A percentile compares a stretch with the other conserved stretches of the same genome.
Conservation (phyloP, 345 rosid genomes). For the Anacardium occidentale region DNA sequence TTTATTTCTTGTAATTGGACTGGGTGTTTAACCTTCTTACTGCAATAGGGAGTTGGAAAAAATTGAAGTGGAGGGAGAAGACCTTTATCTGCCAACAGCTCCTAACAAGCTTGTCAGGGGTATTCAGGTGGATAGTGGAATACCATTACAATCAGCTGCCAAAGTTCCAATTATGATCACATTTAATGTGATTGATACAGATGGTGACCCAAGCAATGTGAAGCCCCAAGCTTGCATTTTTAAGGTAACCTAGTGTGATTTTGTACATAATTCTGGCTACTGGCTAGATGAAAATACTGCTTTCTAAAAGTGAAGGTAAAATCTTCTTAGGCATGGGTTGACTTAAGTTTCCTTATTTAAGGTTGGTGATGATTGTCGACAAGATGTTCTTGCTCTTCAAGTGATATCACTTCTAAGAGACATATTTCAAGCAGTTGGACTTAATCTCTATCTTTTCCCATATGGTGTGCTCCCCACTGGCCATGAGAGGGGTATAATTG, state of each 20-base stretch:
- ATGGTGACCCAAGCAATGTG: slow-evolving; percentile 57
- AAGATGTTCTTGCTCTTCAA: slow-evolving; percentile 99
- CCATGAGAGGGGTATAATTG: slow-evolving; percentile 90
- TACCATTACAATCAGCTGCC: slow-evolving; percentile 97
- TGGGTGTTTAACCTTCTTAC: slow-evolving; percentile 20
- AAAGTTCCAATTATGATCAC: slow-evolving; percentile 97
- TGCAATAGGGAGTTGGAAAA: slow-evolving; percentile 81
- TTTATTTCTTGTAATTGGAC: slow-evolving; percentile 17
- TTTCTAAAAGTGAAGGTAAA: background rate
- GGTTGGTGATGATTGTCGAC: slow-evolving; percentile 99
- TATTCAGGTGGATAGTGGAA: slow-evolving; percentile 88
- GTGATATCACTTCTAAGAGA: slow-evolving; percentile 92
- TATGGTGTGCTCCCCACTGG: slow-evolving; percentile 99
- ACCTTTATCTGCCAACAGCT: slow-evolving; percentile 95
- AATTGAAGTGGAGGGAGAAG: slow-evolving; percentile 82
- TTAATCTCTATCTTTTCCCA: slow-evolving; percentile 86
- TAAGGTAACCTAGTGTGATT: slow-evolving; percentile 51
- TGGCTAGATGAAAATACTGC: slow-evolving; percentile 1
- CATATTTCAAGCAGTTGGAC: slow-evolving; percentile 81
- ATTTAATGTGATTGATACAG: slow-evolving; percentile 86
- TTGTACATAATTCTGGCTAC: background rate
- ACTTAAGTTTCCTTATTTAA: slow-evolving; percentile 31
- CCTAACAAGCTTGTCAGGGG: slow-evolving; percentile 88
- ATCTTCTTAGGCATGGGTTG: slow-evolving; percentile 6
- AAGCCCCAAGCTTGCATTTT: slow-evolving; percentile 96